Evolutionary conservation across 306 rosid species (phyloP).

Genomic region (Chamaecrista fasciculata): DNA sequence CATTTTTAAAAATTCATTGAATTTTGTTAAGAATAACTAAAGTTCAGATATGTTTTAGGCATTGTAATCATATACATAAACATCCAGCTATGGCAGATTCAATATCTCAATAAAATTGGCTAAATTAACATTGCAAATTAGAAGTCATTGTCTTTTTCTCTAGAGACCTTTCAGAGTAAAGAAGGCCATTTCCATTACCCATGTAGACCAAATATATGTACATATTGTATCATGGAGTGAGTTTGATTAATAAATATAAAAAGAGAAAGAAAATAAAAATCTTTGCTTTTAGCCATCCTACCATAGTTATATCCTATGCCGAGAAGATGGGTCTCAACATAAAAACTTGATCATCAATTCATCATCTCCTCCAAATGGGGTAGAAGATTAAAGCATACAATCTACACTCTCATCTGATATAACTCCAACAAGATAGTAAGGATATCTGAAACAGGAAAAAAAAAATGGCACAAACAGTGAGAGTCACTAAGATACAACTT

Average conservation of each 20-base stretch:
- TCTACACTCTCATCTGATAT: constrained; percentile 34
- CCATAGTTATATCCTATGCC: constrained; percentile 23
- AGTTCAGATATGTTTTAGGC: too few species aligned
- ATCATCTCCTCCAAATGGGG: constrained; percentile 25
- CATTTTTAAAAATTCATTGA: too few species aligned
- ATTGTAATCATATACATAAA: too few species aligned
- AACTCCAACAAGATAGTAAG: constrained; percentile 24
- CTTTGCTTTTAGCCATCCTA: constrained; percentile 33
- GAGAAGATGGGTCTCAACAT: constrained; percentile 18
- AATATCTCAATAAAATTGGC: too few species aligned
- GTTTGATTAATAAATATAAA: neutral
- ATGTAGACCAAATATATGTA: constrained; percentile 56
- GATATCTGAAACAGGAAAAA: constrained; percentile 38
- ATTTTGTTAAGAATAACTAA: too few species aligned
- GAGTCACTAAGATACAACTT: constrained; percentile 1
- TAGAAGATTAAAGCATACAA: constrained; percentile 19
- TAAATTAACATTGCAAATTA: too few species aligned
- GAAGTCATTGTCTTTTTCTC: neutral
- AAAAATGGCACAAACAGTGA: neutral
- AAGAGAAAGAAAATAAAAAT: constrained; percentile 20
- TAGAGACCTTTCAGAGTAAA: constrained; percentile 25
- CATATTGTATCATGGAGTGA: constrained; percentile 38
- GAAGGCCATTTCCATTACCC: constrained; percentile 32
- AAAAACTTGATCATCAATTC: constrained; percentile 8
- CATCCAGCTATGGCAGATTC: too few species aligned